phyloP scores from a whole-genome alignment of 257 asterid species.

The Solanum clarkiae region DNA sequence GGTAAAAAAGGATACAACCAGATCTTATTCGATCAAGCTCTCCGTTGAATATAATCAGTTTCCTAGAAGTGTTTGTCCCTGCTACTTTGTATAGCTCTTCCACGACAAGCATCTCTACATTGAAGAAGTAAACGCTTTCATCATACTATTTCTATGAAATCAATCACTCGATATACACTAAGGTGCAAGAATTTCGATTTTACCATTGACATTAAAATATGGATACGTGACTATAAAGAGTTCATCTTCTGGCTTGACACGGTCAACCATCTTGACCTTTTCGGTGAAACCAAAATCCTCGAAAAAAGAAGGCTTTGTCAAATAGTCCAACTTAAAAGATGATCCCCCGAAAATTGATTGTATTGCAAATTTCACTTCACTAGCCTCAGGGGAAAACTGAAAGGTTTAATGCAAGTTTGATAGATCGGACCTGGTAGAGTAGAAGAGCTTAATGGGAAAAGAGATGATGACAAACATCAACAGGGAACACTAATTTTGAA shows the following conservation, averaged over 20 bases:
- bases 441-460: background rate
- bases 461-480: background rate
- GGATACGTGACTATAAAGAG: slow-evolving; percentile 85
- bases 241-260: slow-evolving; percentile 79
- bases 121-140: background rate
- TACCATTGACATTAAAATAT: slow-evolving; percentile 84
- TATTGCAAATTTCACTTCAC: slow-evolving; percentile 76
- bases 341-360: slow-evolving; percentile 59
- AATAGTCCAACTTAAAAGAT: slow-evolving; percentile 66
- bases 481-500: background rate
- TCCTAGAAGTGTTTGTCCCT: slow-evolving; percentile 45
- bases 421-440: background rate
- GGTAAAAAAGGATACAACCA: slow-evolving; percentile 71
- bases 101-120: slow-evolving; percentile 85
- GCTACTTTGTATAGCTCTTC: slow-evolving; percentile 86
- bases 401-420: slow-evolving; percentile 3
- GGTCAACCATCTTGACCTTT: slow-evolving; percentile 69
- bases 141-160: background rate
- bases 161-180: background rate
- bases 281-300: slow-evolving; percentile 72
- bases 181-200: background rate
- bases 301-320: slow-evolving; percentile 83
- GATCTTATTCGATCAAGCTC: slow-evolving; percentile 94
- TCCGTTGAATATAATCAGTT: slow-evolving; percentile 74
- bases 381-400: slow-evolving; percentile 95